phyloP scores from a whole-genome alignment of 2,329 filamentous ascomycete genomes.

The Cordyceps tenuipes region DNA sequence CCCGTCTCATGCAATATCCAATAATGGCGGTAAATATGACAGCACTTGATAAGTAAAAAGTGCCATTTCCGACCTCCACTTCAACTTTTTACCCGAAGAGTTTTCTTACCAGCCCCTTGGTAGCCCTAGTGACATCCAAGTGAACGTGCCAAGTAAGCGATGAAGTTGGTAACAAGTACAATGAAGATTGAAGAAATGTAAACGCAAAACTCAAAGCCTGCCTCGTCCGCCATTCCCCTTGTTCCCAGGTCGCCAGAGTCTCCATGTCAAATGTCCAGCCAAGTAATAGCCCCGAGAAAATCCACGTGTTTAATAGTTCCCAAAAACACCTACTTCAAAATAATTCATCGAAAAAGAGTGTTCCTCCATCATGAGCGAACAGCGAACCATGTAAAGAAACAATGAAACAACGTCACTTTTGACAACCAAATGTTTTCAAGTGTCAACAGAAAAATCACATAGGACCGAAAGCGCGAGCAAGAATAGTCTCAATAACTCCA shows the following conservation, averaged over 20 bases:
- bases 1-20: too few species aligned
- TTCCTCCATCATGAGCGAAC: neutral
- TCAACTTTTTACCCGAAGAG: too few species aligned
- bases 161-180: neutral
- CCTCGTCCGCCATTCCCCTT: neutral
- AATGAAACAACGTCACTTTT: neutral
- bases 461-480: slow-evolving; percentile 34
- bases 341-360: neutral
- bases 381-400: neutral
- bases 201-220: neutral
- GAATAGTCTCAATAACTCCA: slow-evolving; percentile 38
- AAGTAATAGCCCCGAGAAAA: neutral
- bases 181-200: neutral
- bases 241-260: neutral
- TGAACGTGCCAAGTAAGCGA: neutral
- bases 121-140: neutral
- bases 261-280: neutral
- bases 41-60: too few species aligned
- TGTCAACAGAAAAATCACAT: neutral
- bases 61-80: too few species aligned
- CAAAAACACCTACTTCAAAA: slow-evolving; percentile 6
- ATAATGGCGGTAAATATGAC: too few species aligned
- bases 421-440: neutral
- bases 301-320: neutral
- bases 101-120: too few species aligned